phyloP scores from a whole-genome alignment of 2,329 filamentous ascomycete genomes.

The Pseudopithomyces maydicus region DNA sequence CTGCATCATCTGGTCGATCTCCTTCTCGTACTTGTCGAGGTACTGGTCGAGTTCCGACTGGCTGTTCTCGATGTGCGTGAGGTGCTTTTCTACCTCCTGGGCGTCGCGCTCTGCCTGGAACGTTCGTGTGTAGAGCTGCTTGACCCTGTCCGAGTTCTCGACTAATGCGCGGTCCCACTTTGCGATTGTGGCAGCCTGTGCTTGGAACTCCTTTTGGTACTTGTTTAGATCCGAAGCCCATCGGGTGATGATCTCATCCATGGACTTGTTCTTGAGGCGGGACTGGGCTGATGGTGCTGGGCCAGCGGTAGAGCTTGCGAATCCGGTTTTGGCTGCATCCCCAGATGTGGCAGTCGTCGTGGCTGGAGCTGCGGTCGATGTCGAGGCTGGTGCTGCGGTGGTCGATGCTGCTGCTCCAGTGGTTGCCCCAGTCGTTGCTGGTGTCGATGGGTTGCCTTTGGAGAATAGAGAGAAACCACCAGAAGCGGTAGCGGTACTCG shows the following conservation, averaged over 20 bases:
- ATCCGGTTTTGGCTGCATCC: slow-evolving; percentile 40
- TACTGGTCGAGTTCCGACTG: slow-evolving; percentile 88
- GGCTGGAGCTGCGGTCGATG: slow-evolving; percentile 19
- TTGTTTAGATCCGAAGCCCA: slow-evolving; percentile 96
- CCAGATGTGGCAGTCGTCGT: slow-evolving; percentile 20
- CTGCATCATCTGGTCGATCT: slow-evolving; percentile 91
- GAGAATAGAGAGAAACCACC: slow-evolving; percentile 16
- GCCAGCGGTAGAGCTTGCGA: slow-evolving; percentile 78
- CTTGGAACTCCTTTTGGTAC: slow-evolving; percentile 95
- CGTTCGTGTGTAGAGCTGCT: slow-evolving; percentile 87
- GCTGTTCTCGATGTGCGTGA: slow-evolving; percentile 86
- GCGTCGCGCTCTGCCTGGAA: slow-evolving; percentile 94
- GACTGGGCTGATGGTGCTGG: slow-evolving; percentile 80
- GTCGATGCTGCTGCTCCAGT: slow-evolving; percentile 1
- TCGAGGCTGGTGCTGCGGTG: slow-evolving; percentile 2
- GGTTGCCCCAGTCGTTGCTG: slow-evolving; percentile 26
- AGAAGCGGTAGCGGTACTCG: too few relatives aligned
- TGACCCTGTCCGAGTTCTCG: slow-evolving; percentile 93
- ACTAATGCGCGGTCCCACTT: slow-evolving; percentile 92
- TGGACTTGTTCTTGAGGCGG: slow-evolving; percentile 95
- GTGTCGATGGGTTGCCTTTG: slow-evolving; percentile 8
- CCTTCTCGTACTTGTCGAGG: slow-evolving; percentile 88
- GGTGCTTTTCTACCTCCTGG: slow-evolving; percentile 89
- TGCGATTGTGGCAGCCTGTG: slow-evolving; percentile 84
- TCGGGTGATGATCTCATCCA: slow-evolving; percentile 97